Conservation (phyloP, 2,329 filamentous ascomycete genomes). For the Exophiala dermatitidis region DNA sequence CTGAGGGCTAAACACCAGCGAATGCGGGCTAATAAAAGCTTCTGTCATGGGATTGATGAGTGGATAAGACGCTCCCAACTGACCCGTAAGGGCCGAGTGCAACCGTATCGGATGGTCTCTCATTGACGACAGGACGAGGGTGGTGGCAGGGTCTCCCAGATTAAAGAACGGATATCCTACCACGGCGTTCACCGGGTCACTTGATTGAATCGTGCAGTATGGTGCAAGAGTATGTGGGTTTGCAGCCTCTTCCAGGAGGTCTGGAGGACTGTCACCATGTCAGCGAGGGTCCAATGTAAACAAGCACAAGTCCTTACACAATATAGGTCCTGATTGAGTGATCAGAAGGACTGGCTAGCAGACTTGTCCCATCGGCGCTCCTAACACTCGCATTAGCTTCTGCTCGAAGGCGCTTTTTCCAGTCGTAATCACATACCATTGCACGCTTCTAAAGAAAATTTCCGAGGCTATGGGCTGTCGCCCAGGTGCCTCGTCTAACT, state of each 20-base stretch:
- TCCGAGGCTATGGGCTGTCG: background rate
- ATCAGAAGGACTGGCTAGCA: conserved; percentile 49
- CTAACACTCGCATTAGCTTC: conserved; percentile 22
- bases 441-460: conserved; percentile 41
- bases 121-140: conserved; percentile 46
- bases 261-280: conserved; percentile 35
- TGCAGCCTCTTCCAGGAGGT: conserved; percentile 39
- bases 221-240: conserved; percentile 36
- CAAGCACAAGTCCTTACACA: conserved; percentile 34
- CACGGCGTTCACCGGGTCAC: conserved; percentile 48
- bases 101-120: conserved; percentile 52
- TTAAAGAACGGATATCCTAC: conserved; percentile 50
- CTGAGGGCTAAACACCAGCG: conserved; percentile 46
- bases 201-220: conserved; percentile 42
- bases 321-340: conserved; percentile 48
- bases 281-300: background rate
- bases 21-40: conserved; percentile 48
- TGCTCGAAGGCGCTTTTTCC: background rate
- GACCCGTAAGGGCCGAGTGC: conserved; percentile 47
- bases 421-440: conserved; percentile 34
- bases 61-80: conserved; percentile 47
- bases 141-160: conserved; percentile 44
- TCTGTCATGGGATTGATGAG: conserved; percentile 51
- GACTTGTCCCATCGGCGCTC: conserved; percentile 51
- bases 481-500: background rate